phyloP scores from a whole-genome alignment of 768 basidiomycete species.

The Chlorophyllum brunneum region DNA sequence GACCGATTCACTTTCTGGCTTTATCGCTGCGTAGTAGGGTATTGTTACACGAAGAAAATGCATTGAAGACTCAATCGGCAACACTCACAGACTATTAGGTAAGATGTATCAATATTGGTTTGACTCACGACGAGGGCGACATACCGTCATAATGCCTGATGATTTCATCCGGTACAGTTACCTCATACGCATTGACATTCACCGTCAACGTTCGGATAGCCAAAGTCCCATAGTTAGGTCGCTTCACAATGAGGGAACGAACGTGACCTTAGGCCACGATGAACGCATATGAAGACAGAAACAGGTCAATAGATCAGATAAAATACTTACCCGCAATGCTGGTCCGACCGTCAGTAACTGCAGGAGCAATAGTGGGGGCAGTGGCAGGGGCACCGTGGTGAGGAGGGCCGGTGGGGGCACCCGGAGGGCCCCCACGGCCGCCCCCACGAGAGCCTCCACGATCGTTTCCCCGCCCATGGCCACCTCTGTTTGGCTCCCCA shows the following conservation, averaged over 20 bases:
- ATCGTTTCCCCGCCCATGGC: conserved; percentile 12
- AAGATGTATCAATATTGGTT: conserved; percentile 10
- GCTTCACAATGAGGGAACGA: conserved; percentile 62
- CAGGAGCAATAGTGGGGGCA: neutral
- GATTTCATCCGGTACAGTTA: conserved; percentile 53
- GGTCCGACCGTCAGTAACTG: neutral
- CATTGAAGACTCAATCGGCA: neutral
- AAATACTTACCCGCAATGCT: conserved; percentile 5
- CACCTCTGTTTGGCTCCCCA: conserved; percentile 20
- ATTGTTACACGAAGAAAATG: conserved; percentile 37
- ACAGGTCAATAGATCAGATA: neutral
- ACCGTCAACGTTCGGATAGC: conserved; percentile 36
- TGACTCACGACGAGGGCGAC: conserved; percentile 20
- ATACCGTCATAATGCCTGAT: conserved; percentile 81
- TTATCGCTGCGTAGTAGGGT: conserved; percentile 59
- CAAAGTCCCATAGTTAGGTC: conserved; percentile 54
- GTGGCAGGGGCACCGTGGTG: conserved; percentile 15
- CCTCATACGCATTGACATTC: conserved; percentile 63
- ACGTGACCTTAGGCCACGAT: conserved; percentile 24
- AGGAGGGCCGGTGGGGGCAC: conserved; percentile 24
- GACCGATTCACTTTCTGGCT: conserved; percentile 43
- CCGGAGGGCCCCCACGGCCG: conserved; percentile 29
- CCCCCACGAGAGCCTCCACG: neutral
- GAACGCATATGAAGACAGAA: neutral
- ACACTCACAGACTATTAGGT: conserved; percentile 40